Percentiles rank a stretch among this genome's conserved stretches.
Conservation (phyloP, 2,329 filamentous ascomycete species). For the Ophiostoma tasmaniense region DNA sequence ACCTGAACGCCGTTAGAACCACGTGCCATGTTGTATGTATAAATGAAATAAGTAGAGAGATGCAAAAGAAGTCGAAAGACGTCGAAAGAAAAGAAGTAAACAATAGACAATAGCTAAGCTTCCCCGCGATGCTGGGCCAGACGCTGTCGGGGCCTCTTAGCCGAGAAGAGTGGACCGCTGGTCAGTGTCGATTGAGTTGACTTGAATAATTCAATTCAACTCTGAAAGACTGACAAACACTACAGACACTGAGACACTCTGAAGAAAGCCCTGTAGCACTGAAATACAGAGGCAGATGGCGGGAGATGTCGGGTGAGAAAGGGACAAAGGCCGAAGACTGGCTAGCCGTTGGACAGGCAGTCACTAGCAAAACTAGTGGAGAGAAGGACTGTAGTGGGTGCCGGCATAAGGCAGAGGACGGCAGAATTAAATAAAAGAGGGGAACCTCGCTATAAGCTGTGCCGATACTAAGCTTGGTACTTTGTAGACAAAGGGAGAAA, state of each 20-base stretch:
- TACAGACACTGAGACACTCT: too few relatives aligned
- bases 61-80: not conserved
- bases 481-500: not conserved
- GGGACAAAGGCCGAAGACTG: conserved; percentile 1
- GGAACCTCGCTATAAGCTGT: not conserved
- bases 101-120: not conserved
- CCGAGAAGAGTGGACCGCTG: not conserved
- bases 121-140: conserved; percentile 8
- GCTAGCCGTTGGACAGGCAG: not conserved
- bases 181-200: not conserved
- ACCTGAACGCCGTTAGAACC: conserved; percentile 68
- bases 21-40: conserved; percentile 17
- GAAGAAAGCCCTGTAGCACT: not conserved
- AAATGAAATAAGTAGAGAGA: not conserved
- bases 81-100: not conserved
- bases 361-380: too few relatives aligned
- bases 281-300: not conserved
- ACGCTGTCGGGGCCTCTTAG: conserved; percentile 8
- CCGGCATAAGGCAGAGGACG: not conserved
- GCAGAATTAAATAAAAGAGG: conserved; percentile 1
- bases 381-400: not conserved
- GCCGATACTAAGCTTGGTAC: not conserved
- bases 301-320: conserved; percentile 8
- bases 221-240: not conserved
- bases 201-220: not conserved